Evolutionary conservation across 768 basidiomycete species (phyloP), one percentile per base, ranked within the genome.

Genomic region (Calocera cornea): DNA sequence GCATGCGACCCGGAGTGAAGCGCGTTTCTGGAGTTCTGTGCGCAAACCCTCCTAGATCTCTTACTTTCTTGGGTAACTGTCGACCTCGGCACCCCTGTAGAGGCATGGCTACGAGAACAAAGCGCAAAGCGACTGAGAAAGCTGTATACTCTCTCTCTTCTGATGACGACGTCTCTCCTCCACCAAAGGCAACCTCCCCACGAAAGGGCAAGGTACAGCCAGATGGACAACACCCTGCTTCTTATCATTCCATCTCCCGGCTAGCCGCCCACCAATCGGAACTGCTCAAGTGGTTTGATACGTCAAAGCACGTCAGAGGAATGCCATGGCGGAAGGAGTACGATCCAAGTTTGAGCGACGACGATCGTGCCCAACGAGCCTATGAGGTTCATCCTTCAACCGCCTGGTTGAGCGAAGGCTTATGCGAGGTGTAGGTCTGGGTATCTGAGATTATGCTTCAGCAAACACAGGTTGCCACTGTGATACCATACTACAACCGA

Each of bases 361-460:
- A 85, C 41, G 86, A 84, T 66, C 86, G 86, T 66, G 84, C 87
- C 1, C 94, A 97, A 76, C 79, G 92, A 63, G 95, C 93, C 7
- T 97, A 98, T 73, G 92, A 97, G 83, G 94, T 93, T 72, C 66
- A 81, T 67, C 47, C 16, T 14, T 1, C 10, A 12, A 22, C 69
- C 64, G n/a, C 31, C 44, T 29, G 0, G 1, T 19, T 27, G 1
- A 38, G 8, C 41, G 40, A 40, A 29, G 16, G 34, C 41, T 50
- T 44, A 47, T 34, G 33, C 41, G 68, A 24, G 34, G 64, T 33
- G 17, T 71, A 90, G 90, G 89, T 92, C 29, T 92, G 90, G 89
- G 82, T 93, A 27, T 90, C 87, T 16, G 92, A 97, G 78, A 87
- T 97, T 67, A 97, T 97, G 95, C 81, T 95, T 1, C 95, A 98